Percentiles rank a stretch among this genome's conserved stretches.
Conservation (phyloP, 2,329 filamentous ascomycete species). For the Penicillium sp. region DNA sequence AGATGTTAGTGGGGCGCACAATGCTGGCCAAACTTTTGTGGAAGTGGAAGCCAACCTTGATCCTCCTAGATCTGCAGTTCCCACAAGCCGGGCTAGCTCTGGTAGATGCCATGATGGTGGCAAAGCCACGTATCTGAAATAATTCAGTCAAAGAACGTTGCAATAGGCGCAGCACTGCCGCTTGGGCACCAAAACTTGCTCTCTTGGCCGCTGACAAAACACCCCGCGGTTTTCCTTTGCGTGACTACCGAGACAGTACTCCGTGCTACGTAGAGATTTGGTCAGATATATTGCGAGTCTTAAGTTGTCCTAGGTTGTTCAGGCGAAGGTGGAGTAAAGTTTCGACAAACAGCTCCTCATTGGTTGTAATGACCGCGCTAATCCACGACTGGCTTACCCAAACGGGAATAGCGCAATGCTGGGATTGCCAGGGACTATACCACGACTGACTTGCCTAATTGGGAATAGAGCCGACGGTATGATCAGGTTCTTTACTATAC, state of each 20-base stretch:
- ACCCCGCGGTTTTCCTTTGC: background rate
- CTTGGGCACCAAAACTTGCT: background rate
- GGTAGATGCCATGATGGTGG: background rate
- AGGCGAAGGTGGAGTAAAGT: background rate
- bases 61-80: conserved; percentile 3
- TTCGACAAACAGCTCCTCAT: background rate
- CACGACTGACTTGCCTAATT: background rate
- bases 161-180: background rate
- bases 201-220: background rate
- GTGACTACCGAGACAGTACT: background rate
- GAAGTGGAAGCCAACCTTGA: background rate
- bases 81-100: conserved; percentile 3
- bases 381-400: background rate
- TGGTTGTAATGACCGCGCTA: background rate
- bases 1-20: background rate
- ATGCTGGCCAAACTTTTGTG: too few species aligned
- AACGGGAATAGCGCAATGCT: background rate
- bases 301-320: background rate
- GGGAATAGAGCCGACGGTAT: background rate
- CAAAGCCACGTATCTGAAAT: background rate
- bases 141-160: background rate
- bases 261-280: too few species aligned
- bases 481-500: background rate
- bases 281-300: background rate
- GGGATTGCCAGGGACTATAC: too few species aligned